A percentile compares a stretch with the other conserved stretches of the same genome.
Evolutionary conservation across 768 basidiomycete genomes (phyloP).

Genomic region (Vararia minispora): DNA sequence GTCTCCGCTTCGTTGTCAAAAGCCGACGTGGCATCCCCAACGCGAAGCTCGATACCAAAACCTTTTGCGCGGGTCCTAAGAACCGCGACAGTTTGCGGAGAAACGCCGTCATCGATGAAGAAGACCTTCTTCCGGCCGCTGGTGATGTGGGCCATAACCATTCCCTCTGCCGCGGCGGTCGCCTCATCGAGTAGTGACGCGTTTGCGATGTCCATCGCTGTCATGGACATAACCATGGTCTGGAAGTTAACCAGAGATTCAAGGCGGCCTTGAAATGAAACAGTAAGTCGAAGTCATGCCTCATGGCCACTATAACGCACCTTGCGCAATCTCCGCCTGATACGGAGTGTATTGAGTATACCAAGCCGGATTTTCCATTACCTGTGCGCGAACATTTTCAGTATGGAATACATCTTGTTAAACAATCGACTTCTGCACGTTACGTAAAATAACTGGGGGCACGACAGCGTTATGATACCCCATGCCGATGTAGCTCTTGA

Average conservation of each 20-base stretch:
- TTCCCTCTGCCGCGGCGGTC: slow-evolving; percentile 90
- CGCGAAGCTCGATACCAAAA: slow-evolving; percentile 75
- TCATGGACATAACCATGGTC: slow-evolving; percentile 91
- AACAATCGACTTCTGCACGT: slow-evolving; percentile 35
- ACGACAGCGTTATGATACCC: slow-evolving; percentile 94
- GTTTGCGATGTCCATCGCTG: slow-evolving; percentile 91
- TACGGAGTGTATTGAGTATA: slow-evolving; percentile 96
- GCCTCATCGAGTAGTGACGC: slow-evolving; percentile 93
- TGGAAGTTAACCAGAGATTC: slow-evolving; percentile 97
- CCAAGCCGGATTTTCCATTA: slow-evolving; percentile 96
- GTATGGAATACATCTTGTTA: slow-evolving; percentile 1
- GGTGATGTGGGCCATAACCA: slow-evolving; percentile 85
- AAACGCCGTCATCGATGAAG: slow-evolving; percentile 72
- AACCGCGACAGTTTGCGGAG: slow-evolving; percentile 86
- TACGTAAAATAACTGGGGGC: slow-evolving; percentile 90
- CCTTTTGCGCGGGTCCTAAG: slow-evolving; percentile 86
- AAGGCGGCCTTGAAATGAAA: slow-evolving; percentile 56
- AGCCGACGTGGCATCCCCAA: slow-evolving; percentile 46
- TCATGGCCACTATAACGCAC: slow-evolving; percentile 26
- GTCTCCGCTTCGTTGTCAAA: slow-evolving; percentile 51
- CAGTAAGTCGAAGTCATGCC: slow-evolving; percentile 1
- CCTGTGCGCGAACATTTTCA: slow-evolving; percentile 25
- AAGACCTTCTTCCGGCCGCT: slow-evolving; percentile 65
- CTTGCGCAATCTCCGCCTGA: slow-evolving; percentile 98
- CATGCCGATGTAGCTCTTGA: slow-evolving; percentile 96